phyloP scores from a whole-genome alignment of 2,329 filamentous ascomycete genomes.

The Cladosporium sp. region DNA sequence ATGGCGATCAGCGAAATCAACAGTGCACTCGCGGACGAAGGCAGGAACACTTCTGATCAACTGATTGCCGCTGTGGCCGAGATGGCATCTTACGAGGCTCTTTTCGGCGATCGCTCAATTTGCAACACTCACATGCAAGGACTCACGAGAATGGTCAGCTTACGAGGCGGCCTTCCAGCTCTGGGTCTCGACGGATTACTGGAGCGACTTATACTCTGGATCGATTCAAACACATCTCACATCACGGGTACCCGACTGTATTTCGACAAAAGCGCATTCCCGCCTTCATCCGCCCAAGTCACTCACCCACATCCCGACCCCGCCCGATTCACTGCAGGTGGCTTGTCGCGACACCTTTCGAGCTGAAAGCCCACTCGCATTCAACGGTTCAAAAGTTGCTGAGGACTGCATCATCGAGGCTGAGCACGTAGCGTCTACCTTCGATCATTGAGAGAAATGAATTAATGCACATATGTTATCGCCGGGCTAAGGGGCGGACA shows the following conservation, averaged over 20 bases:
- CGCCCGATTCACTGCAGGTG: constrained; percentile 14
- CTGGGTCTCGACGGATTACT: constrained; percentile 46
- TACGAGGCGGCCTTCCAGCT: constrained; percentile 42
- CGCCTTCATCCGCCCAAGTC: constrained; percentile 10
- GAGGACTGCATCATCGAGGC: not conserved
- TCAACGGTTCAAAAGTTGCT: not conserved
- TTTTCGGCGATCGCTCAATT: constrained; percentile 41
- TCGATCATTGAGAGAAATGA: not conserved
- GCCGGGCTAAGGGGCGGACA: not conserved
- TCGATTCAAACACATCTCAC: constrained; percentile 36
- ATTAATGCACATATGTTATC: not conserved
- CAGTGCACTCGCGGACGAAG: constrained; percentile 31
- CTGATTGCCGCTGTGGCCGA: constrained; percentile 48
- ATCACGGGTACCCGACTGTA: constrained; percentile 24
- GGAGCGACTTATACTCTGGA: constrained; percentile 46
- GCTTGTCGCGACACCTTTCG: constrained; percentile 3
- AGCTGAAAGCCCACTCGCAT: not conserved
- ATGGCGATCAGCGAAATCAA: constrained; percentile 45
- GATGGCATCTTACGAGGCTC: constrained; percentile 52
- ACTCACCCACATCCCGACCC: constrained; percentile 21
- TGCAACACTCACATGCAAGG: constrained; percentile 49
- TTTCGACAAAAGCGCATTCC: constrained; percentile 23
- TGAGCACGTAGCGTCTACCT: not conserved
- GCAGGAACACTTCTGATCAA: constrained; percentile 36
- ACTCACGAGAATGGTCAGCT: constrained; percentile 39